Evolutionary conservation across 1,284 basidiomycete species (phyloP).

Genomic region (Heterobasidion parviporum): DNA sequence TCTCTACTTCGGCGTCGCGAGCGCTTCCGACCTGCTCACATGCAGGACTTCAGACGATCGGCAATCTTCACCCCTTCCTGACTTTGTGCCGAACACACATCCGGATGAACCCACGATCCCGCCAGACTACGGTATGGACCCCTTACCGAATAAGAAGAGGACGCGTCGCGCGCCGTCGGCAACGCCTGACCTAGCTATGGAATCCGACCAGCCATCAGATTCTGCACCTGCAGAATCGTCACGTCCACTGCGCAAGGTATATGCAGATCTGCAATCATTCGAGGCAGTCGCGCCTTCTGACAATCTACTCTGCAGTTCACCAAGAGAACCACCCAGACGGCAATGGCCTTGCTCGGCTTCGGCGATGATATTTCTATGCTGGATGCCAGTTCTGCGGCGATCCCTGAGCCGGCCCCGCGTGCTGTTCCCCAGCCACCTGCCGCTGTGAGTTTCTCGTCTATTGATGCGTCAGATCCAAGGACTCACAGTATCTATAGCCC

Average conservation of each 20-base stretch:
- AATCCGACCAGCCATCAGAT: not conserved
- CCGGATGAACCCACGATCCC: conserved; percentile 22
- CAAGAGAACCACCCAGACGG: not conserved
- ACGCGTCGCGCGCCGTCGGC: not conserved
- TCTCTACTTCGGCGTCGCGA: too few species aligned
- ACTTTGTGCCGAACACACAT: conserved; percentile 23
- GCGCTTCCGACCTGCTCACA: not conserved
- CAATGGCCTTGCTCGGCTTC: not conserved
- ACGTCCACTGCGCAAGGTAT: not conserved
- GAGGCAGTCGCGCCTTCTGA: not conserved
- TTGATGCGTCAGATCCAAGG: not conserved
- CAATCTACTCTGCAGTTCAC: not conserved
- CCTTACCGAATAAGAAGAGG: not conserved
- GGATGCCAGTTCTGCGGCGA: not conserved
- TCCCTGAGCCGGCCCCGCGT: not conserved
- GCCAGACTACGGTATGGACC: conserved; percentile 2
- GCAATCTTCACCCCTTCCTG: conserved; percentile 14
- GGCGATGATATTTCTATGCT: not conserved
- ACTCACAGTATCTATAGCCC: not conserved
- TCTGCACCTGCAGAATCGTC: not conserved
- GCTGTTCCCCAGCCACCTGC: not conserved
- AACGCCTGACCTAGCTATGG: not conserved
- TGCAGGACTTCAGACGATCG: conserved; percentile 1
- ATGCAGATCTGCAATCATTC: not conserved
- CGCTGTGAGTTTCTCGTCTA: not conserved